Evolutionary conservation across 345 rosid species (phyloP).

Genomic region (Sisymbrium irio): DNA sequence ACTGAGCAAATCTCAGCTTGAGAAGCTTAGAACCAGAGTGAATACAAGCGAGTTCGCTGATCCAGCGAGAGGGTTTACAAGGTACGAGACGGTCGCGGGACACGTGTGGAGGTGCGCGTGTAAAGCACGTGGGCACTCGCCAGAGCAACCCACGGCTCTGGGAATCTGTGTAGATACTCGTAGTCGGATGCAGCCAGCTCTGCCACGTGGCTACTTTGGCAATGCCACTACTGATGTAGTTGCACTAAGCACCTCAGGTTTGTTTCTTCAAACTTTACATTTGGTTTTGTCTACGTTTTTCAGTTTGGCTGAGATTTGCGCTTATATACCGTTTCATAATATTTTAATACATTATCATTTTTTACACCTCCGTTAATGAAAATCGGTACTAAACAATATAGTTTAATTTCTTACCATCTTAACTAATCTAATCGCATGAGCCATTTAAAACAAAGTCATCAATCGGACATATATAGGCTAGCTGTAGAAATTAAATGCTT

Average conservation of each 20-base stretch:
- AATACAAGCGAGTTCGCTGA: constrained; percentile 22
- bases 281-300: neutral
- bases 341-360: too few species aligned
- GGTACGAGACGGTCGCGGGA: constrained; percentile 37
- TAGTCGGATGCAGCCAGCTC: constrained; percentile 40
- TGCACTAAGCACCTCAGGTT: constrained; percentile 41
- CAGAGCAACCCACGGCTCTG: constrained; percentile 48
- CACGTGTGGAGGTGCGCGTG: constrained; percentile 37
- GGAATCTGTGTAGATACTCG: constrained; percentile 50
- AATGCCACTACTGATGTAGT: constrained; percentile 48
- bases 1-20: constrained; percentile 43
- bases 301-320: neutral
- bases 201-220: constrained; percentile 38
- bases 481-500: neutral
- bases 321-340: too few species aligned
- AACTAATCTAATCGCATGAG: too few species aligned
- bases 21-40: constrained; percentile 43
- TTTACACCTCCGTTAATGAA: too few species aligned
- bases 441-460: too few species aligned
- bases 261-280: neutral
- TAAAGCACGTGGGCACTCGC: constrained; percentile 34
- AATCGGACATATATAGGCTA: too few species aligned
- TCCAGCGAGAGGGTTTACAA: constrained; percentile 36
- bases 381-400: too few species aligned
- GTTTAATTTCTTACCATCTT: too few species aligned